phyloP scores from a whole-genome alignment of 768 basidiomycete species.

The Galerina sulciceps region DNA sequence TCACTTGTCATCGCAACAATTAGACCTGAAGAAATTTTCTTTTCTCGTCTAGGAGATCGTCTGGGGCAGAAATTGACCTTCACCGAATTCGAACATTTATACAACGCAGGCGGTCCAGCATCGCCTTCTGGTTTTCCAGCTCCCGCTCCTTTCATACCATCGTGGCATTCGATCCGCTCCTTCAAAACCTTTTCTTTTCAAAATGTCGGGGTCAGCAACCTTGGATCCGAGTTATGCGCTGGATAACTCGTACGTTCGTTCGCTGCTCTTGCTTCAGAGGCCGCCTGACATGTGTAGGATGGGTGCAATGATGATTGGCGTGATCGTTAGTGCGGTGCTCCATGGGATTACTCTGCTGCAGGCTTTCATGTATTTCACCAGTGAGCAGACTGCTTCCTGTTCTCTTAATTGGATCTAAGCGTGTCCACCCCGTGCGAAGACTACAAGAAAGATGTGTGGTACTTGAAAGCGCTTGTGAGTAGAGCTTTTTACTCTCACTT shows the following conservation, averaged over 20 bases:
- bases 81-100: neutral
- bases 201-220: conserved; percentile 29
- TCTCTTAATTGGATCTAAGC: neutral
- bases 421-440: conserved; percentile 18
- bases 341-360: conserved; percentile 53
- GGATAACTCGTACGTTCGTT: conserved; percentile 33
- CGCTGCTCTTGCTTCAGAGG: neutral
- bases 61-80: too few species aligned
- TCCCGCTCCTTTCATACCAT: conserved; percentile 3
- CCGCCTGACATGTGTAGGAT: conserved; percentile 30
- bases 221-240: conserved; percentile 30
- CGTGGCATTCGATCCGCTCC: neutral
- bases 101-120: neutral
- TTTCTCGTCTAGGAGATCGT: too few species aligned
- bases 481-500: neutral
- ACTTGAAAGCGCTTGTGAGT: conserved; percentile 44
- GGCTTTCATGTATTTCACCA: conserved; percentile 49
- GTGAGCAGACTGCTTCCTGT: conserved; percentile 20
- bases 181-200: neutral
- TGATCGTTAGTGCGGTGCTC: conserved; percentile 38
- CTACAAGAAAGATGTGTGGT: conserved; percentile 44
- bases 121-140: neutral
- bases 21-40: too few species aligned
- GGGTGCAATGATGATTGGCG: conserved; percentile 49
- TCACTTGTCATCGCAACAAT: too few species aligned